These are phyloP conservation scores for Calonectria naviculata DNA, from an alignment of 2,329 filamentous ascomycete species.

Conservation along the genomic window DNA sequence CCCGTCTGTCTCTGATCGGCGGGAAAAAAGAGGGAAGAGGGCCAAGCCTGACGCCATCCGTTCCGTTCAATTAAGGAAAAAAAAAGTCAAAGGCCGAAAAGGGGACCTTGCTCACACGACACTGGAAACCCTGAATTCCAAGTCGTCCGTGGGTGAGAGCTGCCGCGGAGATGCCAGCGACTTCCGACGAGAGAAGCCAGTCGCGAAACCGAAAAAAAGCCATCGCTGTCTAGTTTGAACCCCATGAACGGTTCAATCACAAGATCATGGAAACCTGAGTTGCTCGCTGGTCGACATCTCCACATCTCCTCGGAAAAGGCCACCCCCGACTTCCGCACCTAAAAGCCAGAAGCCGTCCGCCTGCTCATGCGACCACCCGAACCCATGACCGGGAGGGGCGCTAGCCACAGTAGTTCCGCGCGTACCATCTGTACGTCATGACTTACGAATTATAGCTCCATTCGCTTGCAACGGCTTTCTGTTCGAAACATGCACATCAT, in stretches of 20 bases:
- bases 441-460: conserved; percentile 12
- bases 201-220: background rate
- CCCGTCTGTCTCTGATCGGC: background rate
- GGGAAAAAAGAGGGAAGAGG: background rate
- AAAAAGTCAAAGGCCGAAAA: too few species aligned
- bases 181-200: background rate
- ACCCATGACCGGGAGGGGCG: conserved; percentile 5
- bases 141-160: too few species aligned
- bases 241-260: background rate
- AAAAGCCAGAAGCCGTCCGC: background rate
- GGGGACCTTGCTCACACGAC: background rate
- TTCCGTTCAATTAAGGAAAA: too few species aligned
- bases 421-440: conserved; percentile 17
- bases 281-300: background rate
- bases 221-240: background rate
- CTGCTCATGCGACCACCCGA: conserved; percentile 24
- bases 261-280: background rate
- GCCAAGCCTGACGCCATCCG: background rate
- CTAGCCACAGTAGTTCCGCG: background rate
- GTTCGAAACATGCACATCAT: background rate
- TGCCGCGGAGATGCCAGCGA: background rate
- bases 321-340: conserved; percentile 19
- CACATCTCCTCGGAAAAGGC: background rate
- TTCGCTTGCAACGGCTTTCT: background rate
- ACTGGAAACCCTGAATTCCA: background rate